These are phyloP conservation scores for Wickerhamiella nectarea DNA, from an alignment of 805 yeast species.

Conservation along the genomic window DNA sequence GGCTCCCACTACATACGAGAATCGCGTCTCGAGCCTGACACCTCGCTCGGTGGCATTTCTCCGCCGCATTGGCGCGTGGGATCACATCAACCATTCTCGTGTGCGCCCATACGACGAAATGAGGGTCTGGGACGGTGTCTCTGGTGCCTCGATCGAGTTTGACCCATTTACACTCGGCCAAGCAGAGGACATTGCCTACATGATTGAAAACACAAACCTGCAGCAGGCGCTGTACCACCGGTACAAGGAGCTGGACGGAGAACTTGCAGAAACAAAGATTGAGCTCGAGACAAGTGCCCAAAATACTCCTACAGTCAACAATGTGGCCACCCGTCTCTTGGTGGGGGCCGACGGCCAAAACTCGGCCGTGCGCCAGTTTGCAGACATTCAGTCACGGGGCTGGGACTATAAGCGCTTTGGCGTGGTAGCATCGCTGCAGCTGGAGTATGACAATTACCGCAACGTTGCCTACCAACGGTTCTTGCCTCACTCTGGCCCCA, in stretches of 20 bases:
- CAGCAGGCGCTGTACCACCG: conserved; percentile 57
- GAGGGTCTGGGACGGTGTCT: conserved; percentile 74
- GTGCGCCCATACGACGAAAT: conserved; percentile 68
- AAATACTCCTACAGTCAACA: conserved; percentile 14
- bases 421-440: conserved; percentile 75
- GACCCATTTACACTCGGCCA: conserved; percentile 37
- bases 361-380: conserved; percentile 76
- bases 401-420: conserved; percentile 87
- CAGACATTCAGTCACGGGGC: conserved; percentile 75
- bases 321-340: conserved; percentile 56
- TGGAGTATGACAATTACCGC: conserved; percentile 58
- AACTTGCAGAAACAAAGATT: conserved; percentile 1
- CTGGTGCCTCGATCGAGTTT: conserved; percentile 57
- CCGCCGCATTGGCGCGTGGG: conserved; percentile 64
- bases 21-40: conserved; percentile 75
- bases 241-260: conserved; percentile 32
- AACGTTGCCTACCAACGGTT: conserved; percentile 88
- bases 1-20: conserved; percentile 36
- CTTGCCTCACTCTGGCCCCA: conserved; percentile 68
- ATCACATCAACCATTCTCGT: conserved; percentile 51
- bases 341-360: conserved; percentile 95
- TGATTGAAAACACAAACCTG: conserved; percentile 79
- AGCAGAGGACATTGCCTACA: conserved; percentile 43
- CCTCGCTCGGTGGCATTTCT: conserved; percentile 62
- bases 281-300: neutral